phyloP scores from a whole-genome alignment of 768 basidiomycete species.

The Fomitopsis serialis region DNA sequence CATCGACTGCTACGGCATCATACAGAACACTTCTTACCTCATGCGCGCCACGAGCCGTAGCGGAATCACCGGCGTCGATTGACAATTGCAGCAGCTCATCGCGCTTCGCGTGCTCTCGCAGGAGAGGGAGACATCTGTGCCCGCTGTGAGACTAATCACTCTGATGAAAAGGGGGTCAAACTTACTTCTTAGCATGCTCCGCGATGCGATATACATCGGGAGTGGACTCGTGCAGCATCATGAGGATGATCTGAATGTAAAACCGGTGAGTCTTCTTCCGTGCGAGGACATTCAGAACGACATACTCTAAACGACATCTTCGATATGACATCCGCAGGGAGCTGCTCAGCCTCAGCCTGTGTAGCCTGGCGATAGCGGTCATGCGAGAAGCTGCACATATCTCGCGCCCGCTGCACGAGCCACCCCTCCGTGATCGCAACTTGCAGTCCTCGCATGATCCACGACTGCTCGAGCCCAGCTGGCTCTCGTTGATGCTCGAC shows the following conservation, averaged over 20 bases:
- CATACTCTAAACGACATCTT: conserved; percentile 69
- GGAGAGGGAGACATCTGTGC: conserved; percentile 48
- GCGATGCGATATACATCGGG: conserved; percentile 65
- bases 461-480: conserved; percentile 30
- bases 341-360: conserved; percentile 48
- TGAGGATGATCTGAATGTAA: conserved; percentile 50
- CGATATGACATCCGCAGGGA: conserved; percentile 44
- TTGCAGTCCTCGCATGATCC: conserved; percentile 67
- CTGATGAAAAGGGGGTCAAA: background rate
- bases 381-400: conserved; percentile 74
- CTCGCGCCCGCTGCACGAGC: conserved; percentile 65
- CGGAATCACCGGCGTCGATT: conserved; percentile 65
- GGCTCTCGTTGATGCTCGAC: conserved; percentile 38
- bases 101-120: conserved; percentile 55
- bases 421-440: conserved; percentile 66
- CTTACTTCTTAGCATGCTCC: conserved; percentile 61
- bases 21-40: conserved; percentile 39
- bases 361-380: conserved; percentile 73
- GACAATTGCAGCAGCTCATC: conserved; percentile 57
- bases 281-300: background rate
- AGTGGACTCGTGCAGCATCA: conserved; percentile 61
- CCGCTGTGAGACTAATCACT: background rate
- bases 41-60: conserved; percentile 68
- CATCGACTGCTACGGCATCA: background rate
- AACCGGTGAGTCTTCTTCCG: no score